Evolutionary conservation across 2,329 filamentous ascomycete genomes (phyloP).

Genomic region (Curvularia sp.): DNA sequence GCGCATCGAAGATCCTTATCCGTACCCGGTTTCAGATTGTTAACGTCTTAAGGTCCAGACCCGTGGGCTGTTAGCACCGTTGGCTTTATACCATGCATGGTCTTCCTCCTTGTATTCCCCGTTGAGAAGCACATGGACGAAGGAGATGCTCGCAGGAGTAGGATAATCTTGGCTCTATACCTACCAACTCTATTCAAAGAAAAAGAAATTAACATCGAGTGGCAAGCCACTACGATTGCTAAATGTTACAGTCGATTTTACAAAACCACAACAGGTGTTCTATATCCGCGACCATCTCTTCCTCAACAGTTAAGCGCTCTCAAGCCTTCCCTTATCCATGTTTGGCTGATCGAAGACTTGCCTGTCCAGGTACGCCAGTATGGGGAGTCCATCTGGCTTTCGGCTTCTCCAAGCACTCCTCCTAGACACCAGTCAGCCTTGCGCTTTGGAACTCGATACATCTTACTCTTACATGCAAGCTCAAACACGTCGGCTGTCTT

Average conservation of each 20-base stretch:
- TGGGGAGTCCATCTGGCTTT: background rate
- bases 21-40: background rate
- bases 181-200: background rate
- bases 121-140: background rate
- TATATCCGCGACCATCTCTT: background rate
- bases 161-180: background rate
- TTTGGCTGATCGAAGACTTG: background rate
- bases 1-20: conserved; percentile 3
- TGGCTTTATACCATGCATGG: background rate
- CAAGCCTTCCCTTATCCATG: background rate
- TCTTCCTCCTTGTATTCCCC: background rate
- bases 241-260: background rate
- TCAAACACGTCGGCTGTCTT: conserved; percentile 1
- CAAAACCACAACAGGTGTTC: background rate
- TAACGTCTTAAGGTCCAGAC: background rate
- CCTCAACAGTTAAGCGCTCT: background rate
- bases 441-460: background rate
- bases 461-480: background rate
- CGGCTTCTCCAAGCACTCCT: background rate
- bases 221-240: background rate
- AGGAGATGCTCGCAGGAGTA: background rate
- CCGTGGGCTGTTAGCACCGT: background rate
- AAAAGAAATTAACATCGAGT: background rate
- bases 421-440: background rate
- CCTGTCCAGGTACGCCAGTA: background rate